Base-by-base conservation (phyloP, 768 basidiomycete species). In the Psilocybe azurescens region DNA sequence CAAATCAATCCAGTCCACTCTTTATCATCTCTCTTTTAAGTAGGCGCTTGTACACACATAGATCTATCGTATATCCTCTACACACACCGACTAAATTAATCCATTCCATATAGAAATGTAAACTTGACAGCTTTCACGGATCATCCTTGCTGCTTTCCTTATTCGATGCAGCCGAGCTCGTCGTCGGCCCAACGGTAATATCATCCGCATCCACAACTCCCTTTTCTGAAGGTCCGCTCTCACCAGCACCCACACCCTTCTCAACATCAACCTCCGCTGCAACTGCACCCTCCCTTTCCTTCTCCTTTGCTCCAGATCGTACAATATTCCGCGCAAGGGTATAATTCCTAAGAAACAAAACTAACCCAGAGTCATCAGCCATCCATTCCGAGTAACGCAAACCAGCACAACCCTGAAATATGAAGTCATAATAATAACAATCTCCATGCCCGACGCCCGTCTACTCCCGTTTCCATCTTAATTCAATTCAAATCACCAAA, bases 341-440 rank as follows among this genome's bases (percentile, higher is more conserved):
- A 72, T 92, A 91, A 29, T 78, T 78, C 53, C 86, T 79, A 28
- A 92, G 59, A 65, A 88, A 82, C 30, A 89, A 65, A 16, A 83
- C 86, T 88, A 33, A 46, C 20, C 44, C 41, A 41, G 55, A 39
- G 53, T 58, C 49, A 59, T 28, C 30, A 47, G 29, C 5, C 32
- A 53, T 44, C 28, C 51, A 55, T 44, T 44, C 41, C 41, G 41
- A 36, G 50, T 28, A 48, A 14, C 32, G 8, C 9, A 30, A 36
- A 48, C 48, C 1, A 24, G 29, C 32, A 44, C 11, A 48, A 48
- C 44, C 18, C 36, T 30, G n/a, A 36, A 36, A n/a, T 10, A 53
- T 44, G 41, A 44, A 44, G 41, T 44, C 7, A 44, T 44, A 44
- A 14, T 44, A 44, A 13, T 44, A 6, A 44, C 14, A 44, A 14